A percentile compares a stretch with the other conserved stretches of the same genome.
Conservation (phyloP, 148 eudicot species). For the Drosera capensis region DNA sequence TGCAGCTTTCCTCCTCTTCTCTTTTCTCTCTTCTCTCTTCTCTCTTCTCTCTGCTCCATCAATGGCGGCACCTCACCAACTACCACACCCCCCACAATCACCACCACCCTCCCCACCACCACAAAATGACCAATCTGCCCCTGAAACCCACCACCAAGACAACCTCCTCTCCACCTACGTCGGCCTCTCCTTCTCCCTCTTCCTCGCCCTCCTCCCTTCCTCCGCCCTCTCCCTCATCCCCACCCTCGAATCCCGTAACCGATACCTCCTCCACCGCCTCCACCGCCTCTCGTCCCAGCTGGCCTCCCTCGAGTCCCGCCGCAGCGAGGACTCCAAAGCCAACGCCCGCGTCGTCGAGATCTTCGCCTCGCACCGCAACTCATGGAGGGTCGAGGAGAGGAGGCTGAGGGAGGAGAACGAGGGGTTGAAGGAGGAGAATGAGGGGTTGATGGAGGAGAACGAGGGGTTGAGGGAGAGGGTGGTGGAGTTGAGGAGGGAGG, state of each 20-base stretch:
- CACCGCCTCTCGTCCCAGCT: conserved; percentile 55
- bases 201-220: conserved; percentile 37
- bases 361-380: conserved; percentile 81
- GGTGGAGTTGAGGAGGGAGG: conserved; percentile 49
- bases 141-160: background rate
- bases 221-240: conserved; percentile 25
- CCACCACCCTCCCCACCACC: too few relatives aligned
- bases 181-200: conserved; percentile 61
- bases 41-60: too few relatives aligned
- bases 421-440: conserved; percentile 52
- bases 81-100: too few relatives aligned
- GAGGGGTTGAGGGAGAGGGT: conserved; percentile 24
- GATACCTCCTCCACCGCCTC: conserved; percentile 26
- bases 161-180: conserved; percentile 37
- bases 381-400: conserved; percentile 85
- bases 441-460: conserved; percentile 28
- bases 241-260: conserved; percentile 33
- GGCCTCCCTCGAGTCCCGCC: conserved; percentile 36
- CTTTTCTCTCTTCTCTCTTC: too few relatives aligned
- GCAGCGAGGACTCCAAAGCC: conserved; percentile 92
- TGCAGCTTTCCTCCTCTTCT: too few relatives aligned
- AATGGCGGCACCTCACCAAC: too few relatives aligned
- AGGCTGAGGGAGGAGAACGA: conserved; percentile 58
- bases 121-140: too few relatives aligned
- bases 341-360: conserved; percentile 94